Base-by-base conservation (phyloP, 2,329 filamentous ascomycete species). In the Lachnellula subtilissima region DNA sequence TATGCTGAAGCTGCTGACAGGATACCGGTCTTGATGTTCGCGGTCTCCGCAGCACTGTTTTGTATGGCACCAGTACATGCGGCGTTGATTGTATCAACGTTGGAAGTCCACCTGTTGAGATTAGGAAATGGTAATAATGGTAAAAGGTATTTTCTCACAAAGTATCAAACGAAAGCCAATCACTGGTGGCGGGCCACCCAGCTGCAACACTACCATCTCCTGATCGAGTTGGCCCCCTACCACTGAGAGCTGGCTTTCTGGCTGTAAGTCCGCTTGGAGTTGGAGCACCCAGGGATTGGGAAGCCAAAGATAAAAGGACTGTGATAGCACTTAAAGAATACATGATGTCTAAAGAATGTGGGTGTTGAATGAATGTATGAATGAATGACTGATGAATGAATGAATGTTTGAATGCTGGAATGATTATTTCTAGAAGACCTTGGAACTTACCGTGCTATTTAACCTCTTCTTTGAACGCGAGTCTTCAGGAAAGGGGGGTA, bases 21-120 rank as follows among this genome's bases (percentile, higher is more conserved):
- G 48, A 58, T 58, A 14, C 25, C 52, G 22, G 32, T n/a, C 4
- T 50, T n/a, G 42, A 58, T 48, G 32, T 19, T 19, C 19, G 15
- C 19, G 25, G 48, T 54, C 12, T 58, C 55, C 8, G 46, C n/a
- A 14, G 52, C 47, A 8, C 32, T 48, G 45, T 58, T 58, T 35
- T 50, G 25, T 43, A 39, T 9, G 35, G 46, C 42, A n/a, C 36
- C 43, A 5, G 35, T 14, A 11, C n/a, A 22, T 32, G 39, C 42
- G 25, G 32, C 32, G 15, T 42, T 49, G 35, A 43, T 36, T 39
- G 48, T 36, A 2, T 23, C 39, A 6, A 35, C 17, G 54, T 52
- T 48, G 19, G 42, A 15, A 36, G 23, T 52, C 39, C 28, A 46
- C 37, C 48, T 51, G 49, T 37, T 22, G 5, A 9, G 9, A 8